A percentile compares a stretch with the other conserved stretches of the same genome.
Evolutionary conservation across 768 basidiomycete species (phyloP).

Genomic region (Russula sp.): DNA sequence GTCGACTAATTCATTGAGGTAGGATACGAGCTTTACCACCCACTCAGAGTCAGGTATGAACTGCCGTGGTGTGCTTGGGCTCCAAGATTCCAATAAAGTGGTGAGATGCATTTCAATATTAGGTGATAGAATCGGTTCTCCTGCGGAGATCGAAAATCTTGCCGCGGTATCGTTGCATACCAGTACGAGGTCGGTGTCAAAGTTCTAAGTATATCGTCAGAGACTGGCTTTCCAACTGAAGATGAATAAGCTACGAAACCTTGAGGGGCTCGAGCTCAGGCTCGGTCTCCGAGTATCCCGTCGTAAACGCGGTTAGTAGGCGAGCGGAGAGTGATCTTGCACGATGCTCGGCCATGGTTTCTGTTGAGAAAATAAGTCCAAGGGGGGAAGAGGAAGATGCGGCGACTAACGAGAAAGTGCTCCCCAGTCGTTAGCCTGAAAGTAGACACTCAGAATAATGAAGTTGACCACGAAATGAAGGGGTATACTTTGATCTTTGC

Average conservation of each 20-base stretch:
- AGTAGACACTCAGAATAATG: not conserved
- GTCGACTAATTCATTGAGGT: conserved; percentile 36
- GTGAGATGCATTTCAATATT: conserved; percentile 26
- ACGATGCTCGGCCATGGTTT: conserved; percentile 44
- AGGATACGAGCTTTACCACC: conserved; percentile 31
- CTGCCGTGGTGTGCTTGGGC: conserved; percentile 29
- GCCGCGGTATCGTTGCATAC: conserved; percentile 32
- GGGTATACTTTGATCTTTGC: no score
- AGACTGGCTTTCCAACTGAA: no score
- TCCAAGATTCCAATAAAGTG: conserved; percentile 27
- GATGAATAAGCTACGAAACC: conserved; percentile 26
- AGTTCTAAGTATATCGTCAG: conserved; percentile 32
- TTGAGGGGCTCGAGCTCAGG: conserved; percentile 44
- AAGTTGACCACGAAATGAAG: no score
- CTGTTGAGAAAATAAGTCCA: conserved; percentile 24
- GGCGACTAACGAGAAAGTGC: conserved; percentile 48
- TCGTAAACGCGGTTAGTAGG: conserved; percentile 41
- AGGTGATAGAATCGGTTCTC: conserved; percentile 15
- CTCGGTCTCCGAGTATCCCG: conserved; percentile 40
- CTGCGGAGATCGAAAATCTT: conserved; percentile 29
- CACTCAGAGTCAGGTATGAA: conserved; percentile 36
- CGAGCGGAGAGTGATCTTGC: conserved; percentile 31
- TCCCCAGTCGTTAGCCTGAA: conserved; percentile 57
- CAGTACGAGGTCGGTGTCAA: conserved; percentile 43
- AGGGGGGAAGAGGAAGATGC: not conserved